Conservation (phyloP, 2,329 filamentous ascomycete species). For the Fusarium luffae region DNA sequence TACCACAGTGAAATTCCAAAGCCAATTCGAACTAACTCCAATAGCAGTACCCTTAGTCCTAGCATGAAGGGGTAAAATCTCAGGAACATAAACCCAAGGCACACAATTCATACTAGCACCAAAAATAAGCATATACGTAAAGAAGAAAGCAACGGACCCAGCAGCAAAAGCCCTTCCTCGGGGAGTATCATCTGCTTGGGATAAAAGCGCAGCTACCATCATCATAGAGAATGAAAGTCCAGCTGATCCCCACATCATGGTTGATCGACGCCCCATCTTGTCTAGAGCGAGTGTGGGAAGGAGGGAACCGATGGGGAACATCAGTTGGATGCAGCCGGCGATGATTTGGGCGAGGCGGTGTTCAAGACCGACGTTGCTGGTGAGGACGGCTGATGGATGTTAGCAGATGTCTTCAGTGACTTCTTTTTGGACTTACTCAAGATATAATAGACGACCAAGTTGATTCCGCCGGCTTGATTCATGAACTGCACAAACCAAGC, state of each 20-base stretch:
- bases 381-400: slow-evolving; percentile 32
- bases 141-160: slow-evolving; percentile 35
- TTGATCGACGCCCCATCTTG: slow-evolving; percentile 53
- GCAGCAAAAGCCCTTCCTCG: slow-evolving; percentile 29
- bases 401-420: accelerated
- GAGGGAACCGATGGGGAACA: slow-evolving; percentile 53
- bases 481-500: slow-evolving; percentile 39
- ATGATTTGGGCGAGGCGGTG: slow-evolving; percentile 48
- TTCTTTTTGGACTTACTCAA: slow-evolving; percentile 32
- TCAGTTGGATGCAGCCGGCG: slow-evolving; percentile 52
- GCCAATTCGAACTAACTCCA: slow-evolving; percentile 28
- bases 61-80: slow-evolving; percentile 36
- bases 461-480: slow-evolving; percentile 61
- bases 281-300: slow-evolving; percentile 52
- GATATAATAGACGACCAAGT: slow-evolving; percentile 55
- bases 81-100: slow-evolving; percentile 42
- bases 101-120: slow-evolving; percentile 39
- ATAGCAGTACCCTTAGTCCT: slow-evolving; percentile 37
- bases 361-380: slow-evolving; percentile 48
- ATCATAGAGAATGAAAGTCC: slow-evolving; percentile 40
- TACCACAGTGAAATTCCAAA: slow-evolving; percentile 23
- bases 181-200: slow-evolving; percentile 24
- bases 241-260: slow-evolving; percentile 56
- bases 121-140: slow-evolving; percentile 37
- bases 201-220: slow-evolving; percentile 39